Conservation (phyloP, 2,329 filamentous ascomycete species). For the Ascochyta clinopodiicola region DNA sequence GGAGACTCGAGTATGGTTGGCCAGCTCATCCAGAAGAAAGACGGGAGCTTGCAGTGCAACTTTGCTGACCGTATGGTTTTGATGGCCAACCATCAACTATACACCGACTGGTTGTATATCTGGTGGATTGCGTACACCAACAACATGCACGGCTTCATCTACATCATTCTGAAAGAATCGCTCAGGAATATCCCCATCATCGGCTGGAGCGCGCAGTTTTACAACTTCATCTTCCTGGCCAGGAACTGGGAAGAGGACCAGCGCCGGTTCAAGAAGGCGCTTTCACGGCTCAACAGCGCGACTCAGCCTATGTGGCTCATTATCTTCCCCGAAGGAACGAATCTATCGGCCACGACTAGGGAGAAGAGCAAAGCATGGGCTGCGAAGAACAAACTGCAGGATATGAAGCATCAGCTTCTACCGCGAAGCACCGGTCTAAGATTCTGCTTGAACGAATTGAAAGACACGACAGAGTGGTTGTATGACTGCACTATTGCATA, state of each 20-base stretch:
- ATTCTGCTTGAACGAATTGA: conserved; percentile 79
- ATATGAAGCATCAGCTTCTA: conserved; percentile 76
- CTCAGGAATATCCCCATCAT: conserved; percentile 81
- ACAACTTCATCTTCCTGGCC: conserved; percentile 91
- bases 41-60: conserved; percentile 76
- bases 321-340: conserved; percentile 88
- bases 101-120: conserved; percentile 90
- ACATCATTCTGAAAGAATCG: conserved; percentile 89
- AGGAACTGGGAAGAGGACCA: conserved; percentile 85
- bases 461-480: conserved; percentile 77
- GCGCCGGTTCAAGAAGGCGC: conserved; percentile 74
- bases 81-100: conserved; percentile 87
- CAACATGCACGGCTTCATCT: conserved; percentile 82
- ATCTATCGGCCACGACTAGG: conserved; percentile 73
- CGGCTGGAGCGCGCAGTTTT: conserved; percentile 82
- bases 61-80: conserved; percentile 84
- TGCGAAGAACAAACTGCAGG: conserved; percentile 73
- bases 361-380: conserved; percentile 77
- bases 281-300: conserved; percentile 73
- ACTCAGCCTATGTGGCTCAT: conserved; percentile 88
- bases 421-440: conserved; percentile 81
- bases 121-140: conserved; percentile 95
- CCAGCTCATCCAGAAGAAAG: conserved; percentile 72
- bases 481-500: conserved; percentile 97
- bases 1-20: conserved; percentile 80